Conservation (phyloP, 495 filamentous ascomycete species). For the Hypoxylon rickii region DNA sequence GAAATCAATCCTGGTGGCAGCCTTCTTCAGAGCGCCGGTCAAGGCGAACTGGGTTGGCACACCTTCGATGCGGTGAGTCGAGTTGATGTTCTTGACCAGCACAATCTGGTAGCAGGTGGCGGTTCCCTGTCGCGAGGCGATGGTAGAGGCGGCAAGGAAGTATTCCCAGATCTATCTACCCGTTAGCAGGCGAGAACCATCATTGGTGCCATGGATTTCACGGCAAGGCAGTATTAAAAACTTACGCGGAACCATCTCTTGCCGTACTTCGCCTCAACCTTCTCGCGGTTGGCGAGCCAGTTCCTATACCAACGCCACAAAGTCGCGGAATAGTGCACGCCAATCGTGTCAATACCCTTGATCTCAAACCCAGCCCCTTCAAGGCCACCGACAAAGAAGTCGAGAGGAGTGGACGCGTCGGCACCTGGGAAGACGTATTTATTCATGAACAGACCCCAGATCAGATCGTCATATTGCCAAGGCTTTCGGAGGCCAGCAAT, state of each 20-base stretch:
- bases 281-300: slow-evolving; percentile 95
- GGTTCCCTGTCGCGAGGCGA: slow-evolving; percentile 87
- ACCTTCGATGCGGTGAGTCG: slow-evolving; percentile 90
- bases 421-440: slow-evolving; percentile 91
- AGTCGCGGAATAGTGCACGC: slow-evolving; percentile 96
- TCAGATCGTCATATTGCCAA: slow-evolving; percentile 89
- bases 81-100: slow-evolving; percentile 97
- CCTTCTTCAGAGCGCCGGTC: slow-evolving; percentile 64
- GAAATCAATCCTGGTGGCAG: slow-evolving; percentile 46
- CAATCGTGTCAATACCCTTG: slow-evolving; percentile 81
- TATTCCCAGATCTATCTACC: slow-evolving; percentile 88
- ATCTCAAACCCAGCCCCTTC: slow-evolving; percentile 80
- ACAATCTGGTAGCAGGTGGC: slow-evolving; percentile 97
- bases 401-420: slow-evolving; percentile 80
- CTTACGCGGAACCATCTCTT: slow-evolving; percentile 93
- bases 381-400: slow-evolving; percentile 68
- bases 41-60: slow-evolving; percentile 76
- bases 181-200: background rate
- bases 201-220: no score
- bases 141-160: slow-evolving; percentile 93
- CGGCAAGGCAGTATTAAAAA: slow-evolving; percentile 21
- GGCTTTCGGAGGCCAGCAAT: slow-evolving; percentile 78
- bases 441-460: slow-evolving; percentile 92
- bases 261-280: slow-evolving; percentile 94
- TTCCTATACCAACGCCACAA: slow-evolving; percentile 99